Base-by-base conservation (phyloP, 1,139 yeast genomes). In the Wickerhamomyces sp. region DNA sequence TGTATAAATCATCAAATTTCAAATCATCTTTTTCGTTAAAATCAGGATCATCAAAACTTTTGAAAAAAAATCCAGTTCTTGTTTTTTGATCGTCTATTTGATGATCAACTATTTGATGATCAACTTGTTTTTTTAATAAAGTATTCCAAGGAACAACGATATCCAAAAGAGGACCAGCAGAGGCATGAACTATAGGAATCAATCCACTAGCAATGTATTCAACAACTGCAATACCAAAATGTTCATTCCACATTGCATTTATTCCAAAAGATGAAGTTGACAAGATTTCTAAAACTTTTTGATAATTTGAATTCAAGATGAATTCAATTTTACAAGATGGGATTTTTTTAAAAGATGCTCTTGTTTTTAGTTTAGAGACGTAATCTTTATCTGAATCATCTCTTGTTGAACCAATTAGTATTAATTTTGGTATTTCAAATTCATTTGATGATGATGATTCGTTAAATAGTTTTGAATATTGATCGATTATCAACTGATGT, bases 241-340 rank as follows among this genome's bases (percentile, higher is more conserved):
- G 99, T 62, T 93, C 99, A 59, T 93, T 91, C 98, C 98, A 93
- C 99, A 93, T 93, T 19, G 96, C 91, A 53, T 93, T 89, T 31
- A 91, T 67, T 4, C 98, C 98, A 49, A 75, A 79, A 26, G 78
- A 75, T 2, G 89, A 75, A 8, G 59, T 61, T n/a, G 66, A 54
- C 30, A 93, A 64, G 43, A 73, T 70, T 23, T 60, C 52, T 29
- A 74, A 66, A 15, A 93, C 78, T 19, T 68, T 72, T 3, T 65
- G 68, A 64, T 87, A 86, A 6, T 87, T 70, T 27, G 91, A 82
- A 58, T 91, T 95, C 7, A 85, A 72, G 4, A 79, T 70, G 49
- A 91, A 84, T 32, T 76, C 75, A 30, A 88, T 74, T 34, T 64
- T 60, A 2, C 65, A 68, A 0, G 45, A 33, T 12, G 66, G 62